A percentile compares a stretch with the other conserved stretches of the same genome.
Evolutionary conservation across 495 filamentous ascomycete species (phyloP).

Genomic region (Entonaema liquescens): DNA sequence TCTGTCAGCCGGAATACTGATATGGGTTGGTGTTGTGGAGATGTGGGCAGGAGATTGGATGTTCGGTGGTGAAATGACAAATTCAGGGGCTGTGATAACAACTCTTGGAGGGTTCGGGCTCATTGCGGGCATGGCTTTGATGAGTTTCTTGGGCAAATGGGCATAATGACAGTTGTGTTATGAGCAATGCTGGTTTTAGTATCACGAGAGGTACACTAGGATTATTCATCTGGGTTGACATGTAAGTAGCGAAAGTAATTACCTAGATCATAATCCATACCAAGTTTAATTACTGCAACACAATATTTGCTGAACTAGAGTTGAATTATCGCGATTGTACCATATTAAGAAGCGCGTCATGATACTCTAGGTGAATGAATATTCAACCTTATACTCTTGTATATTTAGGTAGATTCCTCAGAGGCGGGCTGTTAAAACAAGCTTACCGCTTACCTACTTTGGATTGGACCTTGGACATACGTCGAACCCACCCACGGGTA

Average conservation of each 20-base stretch:
- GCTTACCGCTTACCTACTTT: too few relatives aligned
- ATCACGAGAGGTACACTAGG: background rate
- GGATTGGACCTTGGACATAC: too few relatives aligned
- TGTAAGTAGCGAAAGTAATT: background rate
- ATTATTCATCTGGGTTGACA: too few relatives aligned
- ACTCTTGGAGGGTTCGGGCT: constrained; percentile 45
- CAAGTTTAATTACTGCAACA: background rate
- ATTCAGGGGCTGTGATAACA: constrained; percentile 40
- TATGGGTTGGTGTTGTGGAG: constrained; percentile 68
- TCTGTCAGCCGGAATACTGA: constrained; percentile 64
- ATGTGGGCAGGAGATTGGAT: constrained; percentile 69
- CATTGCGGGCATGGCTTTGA: constrained; percentile 49
- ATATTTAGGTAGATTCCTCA: too few relatives aligned
- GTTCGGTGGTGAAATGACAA: constrained; percentile 47
- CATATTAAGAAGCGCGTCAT: too few relatives aligned
- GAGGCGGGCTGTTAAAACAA: too few relatives aligned
- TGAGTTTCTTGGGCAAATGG: constrained; percentile 58
- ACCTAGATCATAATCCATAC: background rate
- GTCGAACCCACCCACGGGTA: too few relatives aligned
- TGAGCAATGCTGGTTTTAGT: background rate
- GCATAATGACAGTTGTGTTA: constrained; percentile 38
- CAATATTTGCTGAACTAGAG: too few relatives aligned
- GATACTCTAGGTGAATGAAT: too few relatives aligned
- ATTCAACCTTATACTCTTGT: too few relatives aligned
- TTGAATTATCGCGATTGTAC: too few relatives aligned